Base-by-base conservation (phyloP, 1,139 yeast genomes). In the Kodamaea alishanica region DNA sequence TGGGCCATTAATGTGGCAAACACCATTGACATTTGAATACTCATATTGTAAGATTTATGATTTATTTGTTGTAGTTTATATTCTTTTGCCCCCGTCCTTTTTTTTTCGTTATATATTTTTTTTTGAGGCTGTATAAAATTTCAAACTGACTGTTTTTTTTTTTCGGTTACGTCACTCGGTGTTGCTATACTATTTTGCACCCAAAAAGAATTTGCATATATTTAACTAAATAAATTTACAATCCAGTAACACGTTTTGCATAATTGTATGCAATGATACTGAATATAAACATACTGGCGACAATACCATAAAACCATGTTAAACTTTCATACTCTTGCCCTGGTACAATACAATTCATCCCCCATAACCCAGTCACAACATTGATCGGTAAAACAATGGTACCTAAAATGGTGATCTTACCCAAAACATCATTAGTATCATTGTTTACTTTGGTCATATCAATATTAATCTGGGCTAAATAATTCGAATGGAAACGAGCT, bases 381-480 rank as follows among this genome's bases (percentile, higher is more conserved):
- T 92, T 92, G 74, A 92, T 78, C 3, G 98, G 98, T 44, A 92
- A 68, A 6, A 92, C 96, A 44, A 92, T 86, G 0, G 97, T 89
- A 73, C 98, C 98, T 46, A 92, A 67, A 31, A 92, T 84, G 6
- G 97, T 88, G 41, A 92, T 87, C 57, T 90, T 87, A 3, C 97
- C 96, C 54, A 92, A 75, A 4, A 90, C 96, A 56, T 92, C 97
- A 60, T 92, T 92, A 75, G 95, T 90, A 52, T 90, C 97, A 55
- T 92, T 92, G 62, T 90, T 92, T n/a, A 89, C 96, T 58, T 84
- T 82, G 6, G 97, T 92, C 97, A 90, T 89, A 58, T 92, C 97
- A 48, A 94, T 90, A 59, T 90, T 92, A 56, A 92, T 85, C 57
- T 92, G 98, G 1, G 98, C 98, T 55, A 92, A 73, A 60, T 92